phyloP scores from a whole-genome alignment of 805 yeast species.

The Cyberlindnera sargentensis region DNA sequence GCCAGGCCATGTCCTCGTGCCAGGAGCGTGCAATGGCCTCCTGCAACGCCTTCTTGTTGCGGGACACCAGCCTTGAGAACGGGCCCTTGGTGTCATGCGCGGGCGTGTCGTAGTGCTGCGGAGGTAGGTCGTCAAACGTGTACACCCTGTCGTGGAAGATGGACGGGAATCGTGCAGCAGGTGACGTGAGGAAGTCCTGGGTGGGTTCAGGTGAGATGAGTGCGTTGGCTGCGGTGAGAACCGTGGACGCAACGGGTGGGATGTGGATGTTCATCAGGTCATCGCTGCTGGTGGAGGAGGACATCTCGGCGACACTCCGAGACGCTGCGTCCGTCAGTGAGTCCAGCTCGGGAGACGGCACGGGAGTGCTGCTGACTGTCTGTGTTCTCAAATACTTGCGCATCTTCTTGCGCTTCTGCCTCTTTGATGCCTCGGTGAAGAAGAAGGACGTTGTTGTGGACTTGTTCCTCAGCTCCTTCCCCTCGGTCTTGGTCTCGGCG shows the following conservation, averaged over 20 bases:
- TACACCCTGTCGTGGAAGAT: constrained; percentile 82
- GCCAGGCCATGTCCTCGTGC: constrained; percentile 81
- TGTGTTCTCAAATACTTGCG: constrained; percentile 19
- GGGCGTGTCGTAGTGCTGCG: constrained; percentile 29
- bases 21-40: constrained; percentile 85
- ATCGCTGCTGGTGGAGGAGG: not conserved
- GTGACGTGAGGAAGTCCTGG: constrained; percentile 57
- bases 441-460: constrained; percentile 3
- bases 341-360: not conserved
- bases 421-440: constrained; percentile 2
- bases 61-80: not conserved
- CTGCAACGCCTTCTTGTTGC: constrained; percentile 22
- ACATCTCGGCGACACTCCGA: no score
- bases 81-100: not conserved
- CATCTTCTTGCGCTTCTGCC: constrained; percentile 8
- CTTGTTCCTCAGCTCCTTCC: not conserved
- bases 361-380: constrained; percentile 7
- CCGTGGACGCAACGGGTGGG: constrained; percentile 68
- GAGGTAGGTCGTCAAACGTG: constrained; percentile 58
- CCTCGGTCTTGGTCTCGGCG: not conserved
- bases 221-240: constrained; percentile 72
- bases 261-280: constrained; percentile 27
- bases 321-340: not conserved
- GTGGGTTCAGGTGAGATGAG: constrained; percentile 79
- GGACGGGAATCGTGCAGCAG: constrained; percentile 52